Conservation (phyloP, 345 rosid genomes). For the Eutrema yunnanense region DNA sequence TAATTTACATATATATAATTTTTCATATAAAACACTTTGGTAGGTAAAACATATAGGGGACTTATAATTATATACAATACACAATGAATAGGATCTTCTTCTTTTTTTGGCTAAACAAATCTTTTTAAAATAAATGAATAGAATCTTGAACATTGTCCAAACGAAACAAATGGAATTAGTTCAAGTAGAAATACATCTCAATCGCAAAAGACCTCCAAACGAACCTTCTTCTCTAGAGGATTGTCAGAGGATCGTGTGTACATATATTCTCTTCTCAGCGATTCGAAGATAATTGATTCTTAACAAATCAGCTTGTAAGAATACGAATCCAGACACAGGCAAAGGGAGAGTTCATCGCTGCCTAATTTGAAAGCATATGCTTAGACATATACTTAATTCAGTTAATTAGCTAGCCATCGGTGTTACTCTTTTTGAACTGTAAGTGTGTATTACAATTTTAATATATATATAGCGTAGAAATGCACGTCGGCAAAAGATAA, state of each 20-base stretch:
- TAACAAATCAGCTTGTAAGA: slow-evolving; percentile 7
- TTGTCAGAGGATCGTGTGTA: slow-evolving; percentile 6
- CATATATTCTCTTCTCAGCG: slow-evolving; percentile 18
- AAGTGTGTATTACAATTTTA: background rate
- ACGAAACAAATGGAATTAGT: slow-evolving; percentile 26
- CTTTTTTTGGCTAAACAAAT: no score
- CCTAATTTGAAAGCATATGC: slow-evolving; percentile 27
- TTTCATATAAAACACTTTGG: background rate
- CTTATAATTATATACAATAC: background rate
- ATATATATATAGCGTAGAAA: background rate
- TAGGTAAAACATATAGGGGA: background rate
- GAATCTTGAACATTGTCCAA: slow-evolving; percentile 20
- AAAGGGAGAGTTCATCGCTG: slow-evolving; percentile 10
- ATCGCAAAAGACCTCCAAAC: slow-evolving; percentile 21
- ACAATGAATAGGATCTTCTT: slow-evolving; percentile 17
- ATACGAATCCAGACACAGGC: slow-evolving; percentile 21
- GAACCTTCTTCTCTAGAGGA: slow-evolving; percentile 2
- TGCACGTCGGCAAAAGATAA: slow-evolving; percentile 6
- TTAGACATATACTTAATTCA: slow-evolving; percentile 23
- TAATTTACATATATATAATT: no score
- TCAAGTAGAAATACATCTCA: slow-evolving; percentile 30
- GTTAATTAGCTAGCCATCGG: slow-evolving; percentile 1
- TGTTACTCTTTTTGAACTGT: slow-evolving; percentile 5
- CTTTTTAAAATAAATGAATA: background rate
- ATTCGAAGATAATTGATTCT: slow-evolving; percentile 22